Percentiles rank a stretch among this genome's conserved stretches.
Conservation (phyloP, 345 rosid genomes). For the Firmiana major region DNA sequence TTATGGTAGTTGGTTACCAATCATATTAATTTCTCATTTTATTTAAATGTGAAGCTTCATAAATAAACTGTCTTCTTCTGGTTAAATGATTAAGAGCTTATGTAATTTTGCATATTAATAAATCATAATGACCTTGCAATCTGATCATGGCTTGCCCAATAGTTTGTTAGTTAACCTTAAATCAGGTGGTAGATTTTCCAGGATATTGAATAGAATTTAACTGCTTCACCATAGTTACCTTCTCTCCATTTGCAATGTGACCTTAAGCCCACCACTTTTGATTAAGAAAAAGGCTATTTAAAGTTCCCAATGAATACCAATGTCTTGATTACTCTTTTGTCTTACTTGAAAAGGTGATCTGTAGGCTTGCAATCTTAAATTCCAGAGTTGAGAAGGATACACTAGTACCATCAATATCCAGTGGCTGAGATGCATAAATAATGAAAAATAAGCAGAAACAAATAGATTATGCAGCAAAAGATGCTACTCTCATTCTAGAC, state of each 20-base stretch:
- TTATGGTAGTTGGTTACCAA: background rate
- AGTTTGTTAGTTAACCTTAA: background rate
- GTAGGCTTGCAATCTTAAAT: background rate
- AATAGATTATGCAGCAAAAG: background rate
- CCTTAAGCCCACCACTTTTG: background rate
- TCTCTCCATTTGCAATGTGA: background rate
- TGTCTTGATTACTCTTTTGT: background rate
- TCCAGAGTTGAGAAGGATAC: background rate
- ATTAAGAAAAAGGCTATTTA: background rate
- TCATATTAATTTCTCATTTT: background rate
- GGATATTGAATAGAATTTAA: background rate
- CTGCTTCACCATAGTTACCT: background rate
- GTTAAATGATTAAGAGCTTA: conserved; percentile 1
- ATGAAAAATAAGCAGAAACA: background rate
- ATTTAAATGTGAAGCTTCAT: background rate
- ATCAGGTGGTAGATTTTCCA: background rate
- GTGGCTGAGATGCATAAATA: background rate
- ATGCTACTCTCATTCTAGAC: background rate
- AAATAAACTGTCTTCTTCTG: background rate
- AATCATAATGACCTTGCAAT: background rate
- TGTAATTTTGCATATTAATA: background rate
- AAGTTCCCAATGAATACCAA: background rate
- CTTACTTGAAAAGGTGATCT: background rate
- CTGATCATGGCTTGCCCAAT: background rate
- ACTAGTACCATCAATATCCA: background rate